Evolutionary conservation across 2,329 filamentous ascomycete species (phyloP), one percentile per base, ranked within the genome.

Genomic region (Pseudogymnoascus sp.): DNA sequence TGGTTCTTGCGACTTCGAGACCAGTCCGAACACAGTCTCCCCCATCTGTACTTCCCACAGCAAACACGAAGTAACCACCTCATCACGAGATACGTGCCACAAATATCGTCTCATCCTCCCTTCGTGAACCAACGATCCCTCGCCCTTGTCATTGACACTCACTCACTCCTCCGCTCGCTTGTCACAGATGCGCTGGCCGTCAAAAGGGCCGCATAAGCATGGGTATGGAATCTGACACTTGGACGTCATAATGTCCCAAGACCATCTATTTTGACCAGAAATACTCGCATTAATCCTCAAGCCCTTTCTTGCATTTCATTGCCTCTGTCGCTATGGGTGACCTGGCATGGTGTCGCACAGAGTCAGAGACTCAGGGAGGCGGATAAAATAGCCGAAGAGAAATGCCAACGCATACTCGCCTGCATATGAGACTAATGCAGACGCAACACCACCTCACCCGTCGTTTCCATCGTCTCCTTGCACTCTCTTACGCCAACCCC

Each of bases 371-470:
- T 52, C 45, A 52, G 45, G 45, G 41, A 48, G 41, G 45, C 45
- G 15, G 26, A 33, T 52, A 52, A 52, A 52, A 52, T 52, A 52
- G 45, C 45, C 45, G 45, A 52, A 30, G 45, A 52, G 26, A 52
- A 52, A 52, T 52, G 45, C 45, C 45, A 52, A 52, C 45, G 45
- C 45, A 52, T 33, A 52, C 45, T 52, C 45, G 45, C 45, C 45
- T 52, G 45, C 45, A 52, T 52, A 52, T 52, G 45, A 52, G 45
- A 52, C 45, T 52, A 52, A 52, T 52, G 45, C 45, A 52, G 45
- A 52, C 45, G 45, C 45, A 52, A 52, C 45, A 52, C 45, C 45
- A 52, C 45, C 45, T 52, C 45, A 52, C 45, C 45, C 45, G 45
- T 52, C 45, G 45, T 52, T 52, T 30, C 45, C 45, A 52, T 52